phyloP scores from a whole-genome alignment of 2,329 filamentous ascomycete species.

The Diaporthe amygdali region DNA sequence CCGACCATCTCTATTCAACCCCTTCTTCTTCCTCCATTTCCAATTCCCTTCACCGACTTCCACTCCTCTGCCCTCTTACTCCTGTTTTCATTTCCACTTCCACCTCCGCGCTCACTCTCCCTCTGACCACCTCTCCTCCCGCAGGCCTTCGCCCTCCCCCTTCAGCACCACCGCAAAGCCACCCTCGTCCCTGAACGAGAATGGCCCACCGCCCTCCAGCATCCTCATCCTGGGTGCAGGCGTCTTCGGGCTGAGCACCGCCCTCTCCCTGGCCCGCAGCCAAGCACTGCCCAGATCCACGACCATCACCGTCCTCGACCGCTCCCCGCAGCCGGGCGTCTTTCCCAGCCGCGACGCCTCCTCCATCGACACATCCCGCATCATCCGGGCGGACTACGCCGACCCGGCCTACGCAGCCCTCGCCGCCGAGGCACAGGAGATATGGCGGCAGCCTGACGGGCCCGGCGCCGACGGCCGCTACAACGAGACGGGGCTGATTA shows the following conservation, averaged over 20 bases:
- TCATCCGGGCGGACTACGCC: conserved; percentile 79
- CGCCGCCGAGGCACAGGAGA: conserved; percentile 70
- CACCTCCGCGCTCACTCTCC: neutral
- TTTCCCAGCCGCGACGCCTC: conserved; percentile 66
- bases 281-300: conserved; percentile 55
- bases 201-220: conserved; percentile 43
- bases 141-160: conserved; percentile 18
- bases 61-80: neutral
- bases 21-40: conserved; percentile 10
- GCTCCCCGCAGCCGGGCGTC: conserved; percentile 46
- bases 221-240: conserved; percentile 75
- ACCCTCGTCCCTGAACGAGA: neutral
- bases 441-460: conserved; percentile 67
- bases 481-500: conserved; percentile 69
- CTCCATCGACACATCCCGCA: conserved; percentile 68
- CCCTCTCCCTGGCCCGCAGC: conserved; percentile 71
- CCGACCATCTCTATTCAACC: conserved; percentile 14
- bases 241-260: conserved; percentile 65
- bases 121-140: conserved; percentile 3
- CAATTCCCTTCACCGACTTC: conserved; percentile 19
- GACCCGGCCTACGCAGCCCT: conserved; percentile 78
- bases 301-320: conserved; percentile 64
- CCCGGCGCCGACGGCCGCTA: conserved; percentile 72
- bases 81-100: neutral
- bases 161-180: conserved; percentile 22